phyloP scores from a whole-genome alignment of 2,329 filamentous ascomycete species.

The Ophiosphaerella herpotricha region DNA sequence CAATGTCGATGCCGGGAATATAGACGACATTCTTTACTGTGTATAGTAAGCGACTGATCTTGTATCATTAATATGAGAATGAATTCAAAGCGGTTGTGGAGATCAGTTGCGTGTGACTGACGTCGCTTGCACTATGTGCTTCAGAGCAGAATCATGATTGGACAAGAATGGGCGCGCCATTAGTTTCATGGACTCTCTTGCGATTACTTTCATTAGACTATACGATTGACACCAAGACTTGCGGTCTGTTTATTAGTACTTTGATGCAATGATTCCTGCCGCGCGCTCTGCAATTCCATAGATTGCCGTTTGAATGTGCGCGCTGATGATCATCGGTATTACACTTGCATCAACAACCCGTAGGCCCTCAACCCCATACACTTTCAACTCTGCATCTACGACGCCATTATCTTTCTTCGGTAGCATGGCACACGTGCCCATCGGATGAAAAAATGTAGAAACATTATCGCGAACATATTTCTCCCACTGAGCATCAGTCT shows the following conservation, averaged over 20 bases:
- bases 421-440: conserved; percentile 42
- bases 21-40: conserved; percentile 56
- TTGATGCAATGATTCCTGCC: conserved; percentile 18
- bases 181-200: not conserved
- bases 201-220: too few species aligned
- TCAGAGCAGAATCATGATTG: not conserved
- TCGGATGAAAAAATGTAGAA: conserved; percentile 29
- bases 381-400: conserved; percentile 19
- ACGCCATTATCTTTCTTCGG: conserved; percentile 21
- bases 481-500: conserved; percentile 28
- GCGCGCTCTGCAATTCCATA: conserved; percentile 34
- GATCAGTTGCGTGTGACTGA: not conserved
- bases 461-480: conserved; percentile 16
- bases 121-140: conserved; percentile 6
- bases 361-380: conserved; percentile 24
- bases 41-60: not conserved
- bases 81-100: not conserved
- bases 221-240: too few species aligned
- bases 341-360: conserved; percentile 31
- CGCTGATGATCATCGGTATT: conserved; percentile 22
- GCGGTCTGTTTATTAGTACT: not conserved
- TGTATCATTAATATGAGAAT: not conserved
- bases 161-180: conserved; percentile 1
- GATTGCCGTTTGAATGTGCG: conserved; percentile 29
- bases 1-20: conserved; percentile 63